A percentile compares a stretch with the other conserved stretches of the same genome.
Conservation (phyloP, 768 basidiomycete species). For the Macrolepiota fuliginosa region DNA sequence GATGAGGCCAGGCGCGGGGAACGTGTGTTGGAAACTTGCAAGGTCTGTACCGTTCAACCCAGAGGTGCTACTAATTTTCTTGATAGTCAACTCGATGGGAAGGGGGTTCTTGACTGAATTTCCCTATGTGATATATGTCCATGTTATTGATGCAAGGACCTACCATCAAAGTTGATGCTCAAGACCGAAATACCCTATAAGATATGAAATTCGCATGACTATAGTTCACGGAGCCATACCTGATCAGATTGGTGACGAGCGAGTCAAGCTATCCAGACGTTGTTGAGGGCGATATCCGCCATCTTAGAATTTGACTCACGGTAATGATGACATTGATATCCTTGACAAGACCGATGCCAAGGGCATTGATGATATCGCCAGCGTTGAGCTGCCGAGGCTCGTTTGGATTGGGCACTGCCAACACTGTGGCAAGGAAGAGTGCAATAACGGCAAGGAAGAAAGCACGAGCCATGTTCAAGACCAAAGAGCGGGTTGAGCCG, state of each 20-base stretch:
- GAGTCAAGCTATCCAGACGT: constrained; percentile 29
- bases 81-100: constrained; percentile 43
- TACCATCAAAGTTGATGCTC: constrained; percentile 37
- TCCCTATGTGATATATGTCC: neutral
- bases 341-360: constrained; percentile 38
- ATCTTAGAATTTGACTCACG: constrained; percentile 20
- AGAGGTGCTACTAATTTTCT: constrained; percentile 38
- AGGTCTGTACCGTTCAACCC: constrained; percentile 53
- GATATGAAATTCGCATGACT: neutral
- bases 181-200: neutral
- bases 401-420: constrained; percentile 16
- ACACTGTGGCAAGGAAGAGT: constrained; percentile 23
- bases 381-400: constrained; percentile 20
- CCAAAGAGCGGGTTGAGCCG: neutral
- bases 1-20: constrained; percentile 50
- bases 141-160: neutral
- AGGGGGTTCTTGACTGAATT: constrained; percentile 39
- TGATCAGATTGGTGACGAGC: constrained; percentile 32
- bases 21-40: constrained; percentile 58
- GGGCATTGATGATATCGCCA: constrained; percentile 32
- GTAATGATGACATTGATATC: constrained; percentile 37
- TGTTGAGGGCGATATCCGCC: neutral
- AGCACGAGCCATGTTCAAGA: constrained; percentile 8
- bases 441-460: constrained; percentile 25
- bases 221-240: constrained; percentile 22